Evolutionary conservation across 306 rosid genomes (phyloP).

Genomic region (Glycyrrhiza uralensis): DNA sequence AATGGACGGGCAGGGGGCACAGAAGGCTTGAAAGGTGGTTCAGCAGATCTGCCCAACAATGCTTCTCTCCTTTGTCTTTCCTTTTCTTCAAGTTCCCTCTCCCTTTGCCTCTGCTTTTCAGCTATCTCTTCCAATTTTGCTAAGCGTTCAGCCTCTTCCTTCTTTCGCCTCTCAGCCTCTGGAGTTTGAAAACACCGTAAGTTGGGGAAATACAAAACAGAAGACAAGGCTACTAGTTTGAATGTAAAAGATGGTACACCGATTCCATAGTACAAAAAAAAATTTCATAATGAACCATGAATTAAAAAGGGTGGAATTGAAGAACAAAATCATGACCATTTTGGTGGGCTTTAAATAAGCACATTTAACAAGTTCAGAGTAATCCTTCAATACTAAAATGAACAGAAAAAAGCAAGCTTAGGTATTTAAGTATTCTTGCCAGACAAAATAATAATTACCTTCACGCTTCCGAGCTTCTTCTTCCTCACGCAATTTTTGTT

Average conservation of each 20-base stretch:
- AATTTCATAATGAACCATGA: neutral
- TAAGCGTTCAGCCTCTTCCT: constrained; percentile 67
- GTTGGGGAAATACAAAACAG: neutral
- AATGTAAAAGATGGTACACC: neutral
- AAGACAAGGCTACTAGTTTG: neutral
- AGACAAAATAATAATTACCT: constrained; percentile 44
- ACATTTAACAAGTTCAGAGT: neutral
- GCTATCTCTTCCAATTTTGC: constrained; percentile 74
- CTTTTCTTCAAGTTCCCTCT: constrained; percentile 75
- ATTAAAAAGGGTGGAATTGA: neutral
- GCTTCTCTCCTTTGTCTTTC: constrained; percentile 63
- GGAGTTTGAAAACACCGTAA: constrained; percentile 15
- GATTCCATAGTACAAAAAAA: neutral
- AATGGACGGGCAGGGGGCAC: constrained; percentile 40
- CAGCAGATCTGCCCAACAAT: constrained; percentile 48
- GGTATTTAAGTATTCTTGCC: neutral
- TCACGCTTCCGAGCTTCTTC: constrained; percentile 81
- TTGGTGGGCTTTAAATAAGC: neutral
- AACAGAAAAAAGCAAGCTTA: neutral
- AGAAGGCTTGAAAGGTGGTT: constrained; percentile 35
- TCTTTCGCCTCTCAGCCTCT: constrained; percentile 82
- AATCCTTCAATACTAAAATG: neutral
- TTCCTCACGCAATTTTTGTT: constrained; percentile 58
- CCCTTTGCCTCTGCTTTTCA: constrained; percentile 83
- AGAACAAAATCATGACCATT: neutral